These are phyloP conservation scores for Suzukiozyma palmioleophila DNA, from an alignment of 1,139 yeast genomes.

Conservation along the genomic window DNA sequence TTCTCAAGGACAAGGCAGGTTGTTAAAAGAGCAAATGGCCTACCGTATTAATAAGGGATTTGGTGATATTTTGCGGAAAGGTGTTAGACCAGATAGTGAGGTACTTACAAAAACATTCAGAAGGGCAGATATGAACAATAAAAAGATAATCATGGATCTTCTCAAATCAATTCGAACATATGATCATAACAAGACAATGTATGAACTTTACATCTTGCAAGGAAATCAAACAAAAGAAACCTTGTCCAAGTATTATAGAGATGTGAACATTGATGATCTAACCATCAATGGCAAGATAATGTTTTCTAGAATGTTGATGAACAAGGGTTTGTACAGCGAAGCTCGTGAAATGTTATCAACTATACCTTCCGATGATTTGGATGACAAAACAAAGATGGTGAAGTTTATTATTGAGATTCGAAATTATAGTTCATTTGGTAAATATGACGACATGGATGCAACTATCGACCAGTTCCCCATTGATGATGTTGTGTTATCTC, in stretches of 20 bases:
- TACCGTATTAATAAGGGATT: slow-evolving; percentile 35
- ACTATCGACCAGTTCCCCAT: slow-evolving; percentile 28
- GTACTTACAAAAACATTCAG: slow-evolving; percentile 30
- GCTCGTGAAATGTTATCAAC: slow-evolving; percentile 21
- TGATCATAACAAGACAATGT: slow-evolving; percentile 12
- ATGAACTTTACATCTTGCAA: slow-evolving; percentile 20
- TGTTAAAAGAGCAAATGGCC: slow-evolving; percentile 20
- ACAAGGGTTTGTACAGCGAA: slow-evolving; percentile 22
- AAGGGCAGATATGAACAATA: slow-evolving; percentile 19
- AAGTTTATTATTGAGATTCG: slow-evolving; percentile 22
- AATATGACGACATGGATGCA: slow-evolving; percentile 17
- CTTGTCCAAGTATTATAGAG: slow-evolving; percentile 13
- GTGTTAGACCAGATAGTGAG: slow-evolving; percentile 3
- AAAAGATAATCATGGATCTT: slow-evolving; percentile 17
- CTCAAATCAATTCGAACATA: slow-evolving; percentile 19
- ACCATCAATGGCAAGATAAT: slow-evolving; percentile 28
- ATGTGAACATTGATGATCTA: slow-evolving; percentile 8
- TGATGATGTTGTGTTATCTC: slow-evolving; percentile 27
- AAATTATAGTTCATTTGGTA: slow-evolving; percentile 15
- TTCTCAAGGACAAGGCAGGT: neutral
- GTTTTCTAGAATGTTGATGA: slow-evolving; percentile 28
- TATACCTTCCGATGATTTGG: slow-evolving; percentile 19
- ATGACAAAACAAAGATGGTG: slow-evolving; percentile 23
- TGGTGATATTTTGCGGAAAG: slow-evolving; percentile 19
- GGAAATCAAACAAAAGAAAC: slow-evolving; percentile 15